A percentile compares a stretch with the other conserved stretches of the same genome.
Evolutionary conservation across 176 grass and related monocot genomes (phyloP).

Genomic region (Avena insularis): DNA sequence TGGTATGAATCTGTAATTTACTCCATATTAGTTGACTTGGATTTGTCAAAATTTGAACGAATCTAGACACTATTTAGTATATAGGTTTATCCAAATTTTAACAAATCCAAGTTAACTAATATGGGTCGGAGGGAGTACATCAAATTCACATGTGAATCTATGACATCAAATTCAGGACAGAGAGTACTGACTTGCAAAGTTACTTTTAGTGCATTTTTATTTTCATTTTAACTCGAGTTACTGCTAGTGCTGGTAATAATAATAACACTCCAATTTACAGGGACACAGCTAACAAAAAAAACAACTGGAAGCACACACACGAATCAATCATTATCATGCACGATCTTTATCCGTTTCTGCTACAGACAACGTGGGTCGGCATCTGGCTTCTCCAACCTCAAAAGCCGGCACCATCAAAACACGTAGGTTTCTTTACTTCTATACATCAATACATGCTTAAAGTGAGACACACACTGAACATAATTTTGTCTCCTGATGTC

Average conservation of each 20-base stretch:
- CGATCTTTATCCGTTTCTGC: slow-evolving; percentile 41
- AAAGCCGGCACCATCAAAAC: slow-evolving; percentile 4
- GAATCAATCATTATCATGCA: slow-evolving; percentile 35
- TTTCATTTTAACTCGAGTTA: neutral
- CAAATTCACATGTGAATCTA: too few species aligned
- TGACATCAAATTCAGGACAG: too few species aligned
- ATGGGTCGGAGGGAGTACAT: too few species aligned
- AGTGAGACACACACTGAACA: slow-evolving; percentile 7
- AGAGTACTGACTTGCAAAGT: too few species aligned
- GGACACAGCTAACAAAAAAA: slow-evolving; percentile 33
- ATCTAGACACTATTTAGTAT: too few species aligned
- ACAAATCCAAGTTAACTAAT: too few species aligned
- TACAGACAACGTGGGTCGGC: slow-evolving; percentile 37
- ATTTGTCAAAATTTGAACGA: too few species aligned
- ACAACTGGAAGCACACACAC: slow-evolving; percentile 16
- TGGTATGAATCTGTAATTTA: too few species aligned
- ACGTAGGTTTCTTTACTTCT: slow-evolving; percentile 55
- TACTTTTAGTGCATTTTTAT: too few species aligned
- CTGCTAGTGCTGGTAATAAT: neutral
- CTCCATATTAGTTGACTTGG: too few species aligned
- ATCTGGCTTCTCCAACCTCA: slow-evolving; percentile 34
- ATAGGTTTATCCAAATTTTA: too few species aligned
- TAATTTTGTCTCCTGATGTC: slow-evolving; percentile 42
- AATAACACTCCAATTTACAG: slow-evolving; percentile 6
- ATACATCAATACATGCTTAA: slow-evolving; percentile 40